These are phyloP conservation scores for Geotrichum phurueaensis DNA, from an alignment of 1,139 yeast species.

Conservation along the genomic window DNA sequence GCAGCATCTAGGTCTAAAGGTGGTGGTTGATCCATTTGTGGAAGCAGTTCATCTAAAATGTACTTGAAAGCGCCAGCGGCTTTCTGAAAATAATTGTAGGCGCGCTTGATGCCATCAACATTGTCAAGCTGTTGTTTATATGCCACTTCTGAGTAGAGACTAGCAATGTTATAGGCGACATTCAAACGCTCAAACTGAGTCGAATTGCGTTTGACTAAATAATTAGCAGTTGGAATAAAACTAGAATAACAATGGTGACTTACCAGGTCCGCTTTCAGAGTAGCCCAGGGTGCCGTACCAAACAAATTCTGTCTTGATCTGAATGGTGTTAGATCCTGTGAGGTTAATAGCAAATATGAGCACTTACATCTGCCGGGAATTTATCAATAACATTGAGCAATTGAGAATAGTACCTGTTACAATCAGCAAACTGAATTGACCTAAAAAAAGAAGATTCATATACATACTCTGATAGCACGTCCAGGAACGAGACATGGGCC, in stretches of 20 bases:
- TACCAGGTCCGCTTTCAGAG: slow-evolving; percentile 40
- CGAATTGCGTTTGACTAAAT: slow-evolving; percentile 42
- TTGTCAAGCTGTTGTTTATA: slow-evolving; percentile 29
- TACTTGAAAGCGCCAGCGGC: slow-evolving; percentile 64
- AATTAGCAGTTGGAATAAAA: neutral
- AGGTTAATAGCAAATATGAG: neutral
- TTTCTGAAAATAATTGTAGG: slow-evolving; percentile 55
- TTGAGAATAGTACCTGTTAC: neutral
- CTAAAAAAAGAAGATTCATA: neutral
- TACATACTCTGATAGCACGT: slow-evolving; percentile 21
- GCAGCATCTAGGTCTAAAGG: slow-evolving; percentile 44
- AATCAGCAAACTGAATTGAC: neutral
- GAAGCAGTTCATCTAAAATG: slow-evolving; percentile 33
- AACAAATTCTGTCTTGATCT: slow-evolving; percentile 44
- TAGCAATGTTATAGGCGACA: slow-evolving; percentile 62
- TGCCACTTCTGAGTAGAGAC: slow-evolving; percentile 55
- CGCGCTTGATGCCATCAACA: slow-evolving; percentile 53
- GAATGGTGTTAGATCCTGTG: neutral
- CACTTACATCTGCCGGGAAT: slow-evolving; percentile 41
- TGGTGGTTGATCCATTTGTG: slow-evolving; percentile 26
- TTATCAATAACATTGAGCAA: slow-evolving; percentile 36
- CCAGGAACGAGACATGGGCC: slow-evolving; percentile 31
- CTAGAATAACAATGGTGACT: slow-evolving; percentile 19
- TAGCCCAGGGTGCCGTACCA: slow-evolving; percentile 71
- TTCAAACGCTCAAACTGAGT: slow-evolving; percentile 55